Evolutionary conservation across 2,329 filamentous ascomycete genomes (phyloP).

Genomic region (Aulographum hederae): DNA sequence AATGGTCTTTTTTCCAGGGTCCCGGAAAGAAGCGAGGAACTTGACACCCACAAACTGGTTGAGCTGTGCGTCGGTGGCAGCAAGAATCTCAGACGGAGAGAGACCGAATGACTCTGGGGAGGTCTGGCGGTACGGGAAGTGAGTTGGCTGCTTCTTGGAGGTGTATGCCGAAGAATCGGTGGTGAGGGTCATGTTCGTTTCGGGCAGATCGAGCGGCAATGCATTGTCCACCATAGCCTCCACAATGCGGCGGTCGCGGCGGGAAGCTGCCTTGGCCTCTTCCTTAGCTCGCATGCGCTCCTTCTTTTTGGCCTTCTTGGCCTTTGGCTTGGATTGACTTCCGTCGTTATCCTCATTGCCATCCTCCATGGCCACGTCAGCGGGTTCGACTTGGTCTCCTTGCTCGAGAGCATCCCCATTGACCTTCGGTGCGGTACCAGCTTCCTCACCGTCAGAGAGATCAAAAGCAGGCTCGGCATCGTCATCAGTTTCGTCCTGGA

Average conservation of each 20-base stretch:
- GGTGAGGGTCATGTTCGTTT: constrained; percentile 32
- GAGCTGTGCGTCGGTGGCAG: constrained; percentile 67
- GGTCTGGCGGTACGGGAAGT: constrained; percentile 88
- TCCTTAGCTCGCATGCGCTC: constrained; percentile 22
- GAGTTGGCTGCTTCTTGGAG: constrained; percentile 27
- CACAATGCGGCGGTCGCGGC: constrained; percentile 64
- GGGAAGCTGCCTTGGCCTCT: constrained; percentile 51
- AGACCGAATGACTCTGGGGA: constrained; percentile 81
- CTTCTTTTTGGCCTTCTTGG: constrained; percentile 30
- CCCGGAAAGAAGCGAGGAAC: constrained; percentile 81
- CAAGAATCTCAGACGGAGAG: constrained; percentile 76
- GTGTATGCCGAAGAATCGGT: constrained; percentile 28
- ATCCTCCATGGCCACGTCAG: constrained; percentile 14
- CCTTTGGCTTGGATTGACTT: constrained; percentile 21
- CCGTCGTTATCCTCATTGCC: constrained; percentile 22
- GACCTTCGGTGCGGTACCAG: constrained; percentile 11
- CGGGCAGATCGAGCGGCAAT: constrained; percentile 56
- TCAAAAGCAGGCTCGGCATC: constrained; percentile 30
- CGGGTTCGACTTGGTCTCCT: constrained; percentile 8
- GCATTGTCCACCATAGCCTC: constrained; percentile 72
- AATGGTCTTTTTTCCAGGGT: constrained; percentile 71
- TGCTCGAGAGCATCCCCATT: constrained; percentile 21
- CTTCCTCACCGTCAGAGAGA: constrained; percentile 35
- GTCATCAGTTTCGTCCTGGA: constrained; percentile 56
- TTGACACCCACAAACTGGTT: constrained; percentile 89